Percentiles rank a stretch among this genome's conserved stretches.
phyloP scores from a whole-genome alignment of 495 filamentous ascomycete genomes.

The Xylaria sp. region DNA sequence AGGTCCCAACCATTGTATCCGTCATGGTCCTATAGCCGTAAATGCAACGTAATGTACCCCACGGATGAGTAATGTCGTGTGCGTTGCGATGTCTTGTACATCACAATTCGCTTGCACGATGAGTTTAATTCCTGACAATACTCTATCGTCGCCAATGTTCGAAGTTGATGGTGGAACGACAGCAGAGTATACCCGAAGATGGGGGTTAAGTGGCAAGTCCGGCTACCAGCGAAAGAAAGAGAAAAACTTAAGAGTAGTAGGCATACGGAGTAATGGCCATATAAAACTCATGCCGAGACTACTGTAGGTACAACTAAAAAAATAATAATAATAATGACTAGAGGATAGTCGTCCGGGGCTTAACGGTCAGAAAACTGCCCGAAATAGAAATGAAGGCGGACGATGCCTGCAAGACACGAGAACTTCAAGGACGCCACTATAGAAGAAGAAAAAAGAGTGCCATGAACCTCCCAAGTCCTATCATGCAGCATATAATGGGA shows the following conservation, averaged over 20 bases:
- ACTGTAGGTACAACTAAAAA: neutral
- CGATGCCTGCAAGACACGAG: constrained; percentile 17
- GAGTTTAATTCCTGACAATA: neutral
- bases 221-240: neutral
- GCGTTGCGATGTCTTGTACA: neutral
- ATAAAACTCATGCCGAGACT: constrained; percentile 12
- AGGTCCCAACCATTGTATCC: constrained; percentile 9
- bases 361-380: neutral
- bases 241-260: neutral
- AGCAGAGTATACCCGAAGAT: neutral
- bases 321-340: neutral
- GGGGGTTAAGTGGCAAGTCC: neutral
- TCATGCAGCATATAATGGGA: constrained; percentile 18
- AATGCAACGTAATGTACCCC: neutral
- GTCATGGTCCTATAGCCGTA: constrained; percentile 6
- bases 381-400: constrained; percentile 9
- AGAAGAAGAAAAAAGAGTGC: constrained; percentile 13
- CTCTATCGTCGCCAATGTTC: neutral
- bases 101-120: neutral
- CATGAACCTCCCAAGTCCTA: constrained; percentile 10
- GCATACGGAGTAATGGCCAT: neutral
- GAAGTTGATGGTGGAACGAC: neutral
- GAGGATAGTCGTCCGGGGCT: neutral
- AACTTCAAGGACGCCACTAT: constrained; percentile 13
- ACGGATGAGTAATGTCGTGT: neutral